A percentile compares a stretch with the other conserved stretches of the same genome.
phyloP scores from a whole-genome alignment of 148 eudicot genomes.

The Camellia lanceoleosa region DNA sequence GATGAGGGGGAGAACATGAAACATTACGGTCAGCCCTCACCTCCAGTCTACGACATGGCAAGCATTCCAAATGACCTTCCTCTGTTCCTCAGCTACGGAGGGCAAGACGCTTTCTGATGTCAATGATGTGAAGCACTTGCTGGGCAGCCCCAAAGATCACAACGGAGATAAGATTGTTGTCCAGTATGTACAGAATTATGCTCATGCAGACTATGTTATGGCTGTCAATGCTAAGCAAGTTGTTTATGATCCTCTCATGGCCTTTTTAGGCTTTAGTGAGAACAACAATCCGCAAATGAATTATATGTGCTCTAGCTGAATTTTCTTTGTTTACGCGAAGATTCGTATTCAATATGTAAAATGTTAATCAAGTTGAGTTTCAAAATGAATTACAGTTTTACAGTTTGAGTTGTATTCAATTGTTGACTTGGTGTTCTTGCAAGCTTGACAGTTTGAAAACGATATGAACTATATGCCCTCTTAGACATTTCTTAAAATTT shows the following conservation, averaged over 20 bases:
- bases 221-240: slow-evolving; percentile 51
- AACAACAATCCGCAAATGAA: not conserved
- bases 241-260: slow-evolving; percentile 57
- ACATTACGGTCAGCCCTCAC: slow-evolving; percentile 47
- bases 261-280: slow-evolving; percentile 38
- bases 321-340: not conserved
- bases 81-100: slow-evolving; percentile 55
- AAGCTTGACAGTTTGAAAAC: too few species aligned
- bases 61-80: slow-evolving; percentile 50
- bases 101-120: slow-evolving; percentile 52
- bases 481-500: too few species aligned
- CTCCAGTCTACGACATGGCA: slow-evolving; percentile 48
- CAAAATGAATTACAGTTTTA: not conserved
- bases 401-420: not conserved
- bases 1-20: slow-evolving; percentile 32
- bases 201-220: slow-evolving; percentile 68
- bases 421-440: too few species aligned
- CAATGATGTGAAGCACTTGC: slow-evolving; percentile 49
- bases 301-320: not conserved
- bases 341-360: not conserved
- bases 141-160: slow-evolving; percentile 41
- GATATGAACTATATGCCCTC: too few species aligned
- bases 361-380: not conserved
- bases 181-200: slow-evolving; percentile 41
- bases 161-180: slow-evolving; percentile 48